Evolutionary conservation across 2,329 filamentous ascomycete species (phyloP), one percentile per base, ranked within the genome.

Genomic region (Trichoderma sp.): DNA sequence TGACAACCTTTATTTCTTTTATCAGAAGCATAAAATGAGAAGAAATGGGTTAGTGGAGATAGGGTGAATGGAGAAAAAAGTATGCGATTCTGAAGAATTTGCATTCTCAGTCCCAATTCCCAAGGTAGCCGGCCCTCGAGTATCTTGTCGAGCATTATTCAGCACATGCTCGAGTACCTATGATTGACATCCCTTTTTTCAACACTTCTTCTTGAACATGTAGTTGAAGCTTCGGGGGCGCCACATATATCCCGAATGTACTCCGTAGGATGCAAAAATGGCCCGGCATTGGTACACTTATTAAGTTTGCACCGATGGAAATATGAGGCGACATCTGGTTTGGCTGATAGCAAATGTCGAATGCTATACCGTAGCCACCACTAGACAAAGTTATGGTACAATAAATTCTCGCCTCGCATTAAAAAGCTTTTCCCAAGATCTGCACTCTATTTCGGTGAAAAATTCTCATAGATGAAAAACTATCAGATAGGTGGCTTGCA

Each of bases 191-290:
- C 8, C 14, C 18, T 50, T 50, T 21, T 50, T n/a, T 50, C n/a
- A 8, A 45, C 41, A n/a, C 1, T 45, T 45, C 16, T 0, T 0
- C 2, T 45, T n/a, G 16, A 9, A 9, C 16, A n/a, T 0, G 41
- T 53, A 53, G 9, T 21, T 53, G 45, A 21, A 21, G 45, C 45
- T 21, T 53, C n/a, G 45, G 11, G 11, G 16, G 45, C 8, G 18
- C 45, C 18, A 4, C 18, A 11, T 9, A 18, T 50, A 4, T 11
- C 18, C 18, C 9, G 8, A n/a, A 12, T 21, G 9, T n/a, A n/a
- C 27, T 27, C 27, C 27, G 27, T 6, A 29, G 18, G 7, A 53
- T 21, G 9, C n/a, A 53, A 53, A 50, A 21, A 53, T 53, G 16
- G 16, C 16, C 5, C 16, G 8, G 45, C n/a, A 21, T 21, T 21